Evolutionary conservation across 805 yeast genomes (phyloP).

Genomic region (fission yeast (Schizosaccharomyces pombe)): DNA sequence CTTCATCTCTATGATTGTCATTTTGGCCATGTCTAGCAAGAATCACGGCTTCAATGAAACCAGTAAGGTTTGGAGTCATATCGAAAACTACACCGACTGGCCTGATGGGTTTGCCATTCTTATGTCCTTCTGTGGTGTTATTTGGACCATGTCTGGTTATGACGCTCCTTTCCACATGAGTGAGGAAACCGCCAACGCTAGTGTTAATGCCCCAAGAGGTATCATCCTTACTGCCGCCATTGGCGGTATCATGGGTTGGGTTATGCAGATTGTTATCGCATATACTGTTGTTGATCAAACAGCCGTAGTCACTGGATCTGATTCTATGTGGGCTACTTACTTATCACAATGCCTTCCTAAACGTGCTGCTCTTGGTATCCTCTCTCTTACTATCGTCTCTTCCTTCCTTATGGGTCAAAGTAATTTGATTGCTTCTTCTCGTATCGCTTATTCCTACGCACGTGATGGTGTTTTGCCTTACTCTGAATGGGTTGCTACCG

Average conservation of each 20-base stretch:
- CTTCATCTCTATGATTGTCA: conserved; percentile 28
- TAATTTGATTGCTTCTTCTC: conserved; percentile 11
- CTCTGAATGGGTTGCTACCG: conserved; percentile 9
- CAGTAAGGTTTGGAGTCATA: conserved; percentile 27
- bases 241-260: conserved; percentile 28
- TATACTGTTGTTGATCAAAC: conserved; percentile 20
- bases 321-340: not conserved
- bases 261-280: conserved; percentile 37
- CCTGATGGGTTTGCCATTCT: conserved; percentile 36
- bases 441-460: conserved; percentile 11
- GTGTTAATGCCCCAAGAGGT: conserved; percentile 42
- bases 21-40: conserved; percentile 17
- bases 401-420: conserved; percentile 30
- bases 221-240: conserved; percentile 28
- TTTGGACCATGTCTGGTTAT: conserved; percentile 28
- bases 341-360: not conserved
- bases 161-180: conserved; percentile 47
- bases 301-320: not conserved
- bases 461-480: conserved; percentile 12
- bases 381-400: conserved; percentile 22
- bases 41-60: conserved; percentile 24
- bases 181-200: conserved; percentile 45
- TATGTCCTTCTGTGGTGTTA: conserved; percentile 35
- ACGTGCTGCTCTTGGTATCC: conserved; percentile 19
- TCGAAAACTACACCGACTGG: conserved; percentile 37